Percentiles rank a stretch among this genome's conserved stretches.
phyloP scores from a whole-genome alignment of 2,329 filamentous ascomycete species.

The Colletotrichum sidae region DNA sequence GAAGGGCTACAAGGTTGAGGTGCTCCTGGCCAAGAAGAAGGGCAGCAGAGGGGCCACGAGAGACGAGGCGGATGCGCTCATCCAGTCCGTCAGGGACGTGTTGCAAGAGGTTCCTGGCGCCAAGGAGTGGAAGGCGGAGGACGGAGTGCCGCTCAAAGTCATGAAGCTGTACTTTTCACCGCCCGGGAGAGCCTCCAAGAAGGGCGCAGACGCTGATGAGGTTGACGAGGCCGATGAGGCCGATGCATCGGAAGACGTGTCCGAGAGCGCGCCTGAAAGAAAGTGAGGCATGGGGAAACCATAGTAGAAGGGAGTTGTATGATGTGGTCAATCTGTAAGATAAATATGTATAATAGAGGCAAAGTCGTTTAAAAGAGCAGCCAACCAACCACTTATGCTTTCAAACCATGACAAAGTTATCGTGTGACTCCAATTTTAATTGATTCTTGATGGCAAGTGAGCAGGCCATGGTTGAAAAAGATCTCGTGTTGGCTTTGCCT shows the following conservation, averaged over 20 bases:
- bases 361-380: too few species aligned
- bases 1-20: constrained; percentile 81
- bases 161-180: constrained; percentile 53
- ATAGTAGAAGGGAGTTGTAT: not conserved
- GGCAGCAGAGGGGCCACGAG: constrained; percentile 67
- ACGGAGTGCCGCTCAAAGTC: constrained; percentile 58
- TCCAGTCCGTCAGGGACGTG: constrained; percentile 55
- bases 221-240: too few species aligned
- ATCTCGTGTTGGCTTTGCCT: too few species aligned
- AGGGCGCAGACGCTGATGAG: not conserved
- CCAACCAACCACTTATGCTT: too few species aligned
- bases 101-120: constrained; percentile 48
- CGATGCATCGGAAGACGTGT: not conserved
- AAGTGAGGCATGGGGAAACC: too few species aligned
- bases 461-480: too few species aligned
- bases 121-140: constrained; percentile 57
- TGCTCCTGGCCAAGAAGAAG: constrained; percentile 76
- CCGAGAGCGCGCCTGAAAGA: not conserved
- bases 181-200: constrained; percentile 44
- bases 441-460: too few species aligned
- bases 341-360: not conserved
- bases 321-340: not conserved
- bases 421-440: too few species aligned
- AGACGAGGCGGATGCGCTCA: constrained; percentile 70
- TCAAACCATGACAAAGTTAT: too few species aligned